Conservation (phyloP, 2,329 filamentous ascomycete genomes). For the Colletotrichum zoysiae region DNA sequence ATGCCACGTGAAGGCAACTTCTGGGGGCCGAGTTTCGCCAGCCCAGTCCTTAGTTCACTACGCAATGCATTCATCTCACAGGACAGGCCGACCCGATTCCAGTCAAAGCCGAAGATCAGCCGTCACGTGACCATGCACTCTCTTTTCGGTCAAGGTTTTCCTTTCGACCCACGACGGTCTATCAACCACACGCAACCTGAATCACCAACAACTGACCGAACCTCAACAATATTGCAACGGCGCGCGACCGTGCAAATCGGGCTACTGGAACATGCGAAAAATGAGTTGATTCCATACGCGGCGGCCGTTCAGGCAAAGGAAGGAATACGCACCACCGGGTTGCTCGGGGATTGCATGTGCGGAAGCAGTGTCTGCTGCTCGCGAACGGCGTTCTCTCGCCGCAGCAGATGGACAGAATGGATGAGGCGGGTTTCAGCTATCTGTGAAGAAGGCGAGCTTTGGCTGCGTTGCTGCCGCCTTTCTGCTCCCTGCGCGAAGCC, state of each 20-base stretch:
- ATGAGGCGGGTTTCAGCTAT: slow-evolving; percentile 1
- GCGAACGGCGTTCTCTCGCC: neutral
- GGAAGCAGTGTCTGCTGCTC: slow-evolving; percentile 16
- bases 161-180: slow-evolving; percentile 27
- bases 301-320: neutral
- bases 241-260: slow-evolving; percentile 13
- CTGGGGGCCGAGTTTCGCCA: neutral
- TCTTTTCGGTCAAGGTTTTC: slow-evolving; percentile 37
- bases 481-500: slow-evolving; percentile 2
- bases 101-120: neutral
- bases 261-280: slow-evolving; percentile 10
- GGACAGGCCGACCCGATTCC: neutral
- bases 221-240: slow-evolving; percentile 19
- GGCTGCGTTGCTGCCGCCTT: slow-evolving; percentile 4
- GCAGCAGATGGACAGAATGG: slow-evolving; percentile 1
- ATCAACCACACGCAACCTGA: slow-evolving; percentile 19
- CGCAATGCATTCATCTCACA: neutral
- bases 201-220: slow-evolving; percentile 24
- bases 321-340: slow-evolving; percentile 6
- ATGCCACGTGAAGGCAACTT: neutral
- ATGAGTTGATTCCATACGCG: slow-evolving; percentile 5
- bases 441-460: neutral
- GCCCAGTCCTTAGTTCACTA: neutral
- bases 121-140: slow-evolving; percentile 26
- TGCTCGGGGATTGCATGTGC: neutral